Percentiles rank a stretch among this genome's conserved stretches.
phyloP scores from a whole-genome alignment of 257 asterid species.

The Leonotis leonurus region DNA sequence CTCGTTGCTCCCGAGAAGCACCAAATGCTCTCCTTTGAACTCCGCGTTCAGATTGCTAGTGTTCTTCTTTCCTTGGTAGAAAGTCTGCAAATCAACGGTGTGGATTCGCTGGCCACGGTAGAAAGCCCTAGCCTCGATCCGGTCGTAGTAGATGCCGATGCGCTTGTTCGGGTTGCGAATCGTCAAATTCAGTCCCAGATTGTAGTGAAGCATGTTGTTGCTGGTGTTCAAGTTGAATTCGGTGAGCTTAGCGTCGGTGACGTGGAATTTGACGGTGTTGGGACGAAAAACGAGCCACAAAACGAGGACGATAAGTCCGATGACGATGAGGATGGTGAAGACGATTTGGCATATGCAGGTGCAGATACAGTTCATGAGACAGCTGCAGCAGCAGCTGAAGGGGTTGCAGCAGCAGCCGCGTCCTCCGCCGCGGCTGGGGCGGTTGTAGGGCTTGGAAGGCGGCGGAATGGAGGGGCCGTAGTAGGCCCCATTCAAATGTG shows the following conservation, averaged over 20 bases:
- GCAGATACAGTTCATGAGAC: conserved; percentile 50
- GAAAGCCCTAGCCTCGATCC: conserved; percentile 52
- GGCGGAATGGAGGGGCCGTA: conserved; percentile 87
- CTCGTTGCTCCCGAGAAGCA: conserved; percentile 31
- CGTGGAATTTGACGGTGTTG: conserved; percentile 51
- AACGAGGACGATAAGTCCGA: conserved; percentile 32
- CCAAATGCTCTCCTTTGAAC: conserved; percentile 33
- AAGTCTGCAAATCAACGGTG: conserved; percentile 23
- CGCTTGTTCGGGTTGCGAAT: conserved; percentile 80
- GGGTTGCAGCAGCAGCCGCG: conserved; percentile 86
- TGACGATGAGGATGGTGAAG: conserved; percentile 35
- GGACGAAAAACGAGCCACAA: conserved; percentile 78
- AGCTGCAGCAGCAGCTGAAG: conserved; percentile 62
- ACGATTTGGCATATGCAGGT: conserved; percentile 69
- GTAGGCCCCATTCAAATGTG: conserved; percentile 71
- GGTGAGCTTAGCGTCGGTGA: conserved; percentile 48
- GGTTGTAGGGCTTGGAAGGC: conserved; percentile 52
- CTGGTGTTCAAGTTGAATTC: conserved; percentile 45
- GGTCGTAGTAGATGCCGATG: conserved; percentile 76
- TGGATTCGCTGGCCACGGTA: conserved; percentile 51
- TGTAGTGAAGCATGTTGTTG: conserved; percentile 60
- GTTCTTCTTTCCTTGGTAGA: conserved; percentile 59
- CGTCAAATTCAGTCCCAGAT: conserved; percentile 55
- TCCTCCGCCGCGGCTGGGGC: conserved; percentile 64
- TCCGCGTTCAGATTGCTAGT: conserved; percentile 28